phyloP scores from a whole-genome alignment of 768 basidiomycete genomes.

The Tylopilus felleus region DNA sequence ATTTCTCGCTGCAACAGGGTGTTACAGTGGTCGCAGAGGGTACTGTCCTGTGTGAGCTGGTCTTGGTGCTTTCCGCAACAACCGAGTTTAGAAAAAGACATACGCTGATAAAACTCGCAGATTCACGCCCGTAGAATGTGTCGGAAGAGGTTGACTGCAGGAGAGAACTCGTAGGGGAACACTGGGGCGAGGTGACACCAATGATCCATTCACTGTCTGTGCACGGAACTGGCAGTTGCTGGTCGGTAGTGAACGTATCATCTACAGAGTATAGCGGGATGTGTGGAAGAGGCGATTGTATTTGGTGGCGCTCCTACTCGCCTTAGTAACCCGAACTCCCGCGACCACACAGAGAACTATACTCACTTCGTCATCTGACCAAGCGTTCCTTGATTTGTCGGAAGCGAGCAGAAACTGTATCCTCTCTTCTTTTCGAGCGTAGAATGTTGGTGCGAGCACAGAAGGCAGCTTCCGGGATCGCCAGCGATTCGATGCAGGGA shows the following conservation, averaged over 20 bases:
- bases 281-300: not conserved
- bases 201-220: not conserved
- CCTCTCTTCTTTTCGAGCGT: not conserved
- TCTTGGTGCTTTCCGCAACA: not conserved
- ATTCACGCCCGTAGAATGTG: slow-evolving; percentile 5
- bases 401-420: not conserved
- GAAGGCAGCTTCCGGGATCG: not conserved
- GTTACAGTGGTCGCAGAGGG: slow-evolving; percentile 14
- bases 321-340: too few relatives aligned
- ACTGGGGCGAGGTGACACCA: not conserved
- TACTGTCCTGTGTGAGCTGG: slow-evolving; percentile 6
- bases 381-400: not conserved
- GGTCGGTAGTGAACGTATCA: not conserved
- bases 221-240: not conserved
- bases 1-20: slow-evolving; percentile 14
- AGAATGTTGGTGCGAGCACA: not conserved
- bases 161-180: not conserved
- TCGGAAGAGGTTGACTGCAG: not conserved
- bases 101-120: slow-evolving; percentile 10
- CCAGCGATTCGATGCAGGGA: slow-evolving; percentile 8
- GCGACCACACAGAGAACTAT: too few relatives aligned
- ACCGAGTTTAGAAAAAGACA: not conserved
- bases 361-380: slow-evolving; percentile 7
- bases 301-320: slow-evolving; percentile 1
- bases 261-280: not conserved